A percentile compares a stretch with the other conserved stretches of the same genome.
Evolutionary conservation across 495 filamentous ascomycete genomes (phyloP).

Genomic region (Massariosphaeria phaeospora): DNA sequence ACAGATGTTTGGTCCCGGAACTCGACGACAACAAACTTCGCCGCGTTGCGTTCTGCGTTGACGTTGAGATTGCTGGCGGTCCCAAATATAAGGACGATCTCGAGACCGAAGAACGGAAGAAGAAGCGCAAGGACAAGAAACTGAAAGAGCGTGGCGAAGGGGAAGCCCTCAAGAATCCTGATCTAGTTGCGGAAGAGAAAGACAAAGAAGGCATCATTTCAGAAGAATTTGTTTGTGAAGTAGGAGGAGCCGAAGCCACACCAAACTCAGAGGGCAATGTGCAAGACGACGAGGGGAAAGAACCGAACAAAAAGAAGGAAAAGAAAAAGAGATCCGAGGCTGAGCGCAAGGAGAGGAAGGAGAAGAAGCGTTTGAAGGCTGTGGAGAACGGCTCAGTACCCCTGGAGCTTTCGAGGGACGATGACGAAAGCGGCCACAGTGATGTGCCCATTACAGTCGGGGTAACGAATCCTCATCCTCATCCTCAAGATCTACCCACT

Average conservation of each 20-base stretch:
- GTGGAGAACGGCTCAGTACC: conserved; percentile 78
- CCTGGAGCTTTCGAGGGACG: conserved; percentile 64
- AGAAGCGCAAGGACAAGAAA: conserved; percentile 60
- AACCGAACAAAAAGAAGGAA: conserved; percentile 68
- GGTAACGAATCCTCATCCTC: conserved; percentile 45
- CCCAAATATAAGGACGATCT: conserved; percentile 52
- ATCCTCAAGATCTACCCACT: conserved; percentile 65
- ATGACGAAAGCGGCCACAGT: conserved; percentile 22
- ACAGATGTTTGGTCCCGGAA: conserved; percentile 73
- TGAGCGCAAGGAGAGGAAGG: conserved; percentile 79
- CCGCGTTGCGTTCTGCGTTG: conserved; percentile 89
- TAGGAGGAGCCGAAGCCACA: conserved; percentile 27
- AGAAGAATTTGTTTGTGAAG: conserved; percentile 42
- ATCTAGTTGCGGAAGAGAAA: conserved; percentile 55
- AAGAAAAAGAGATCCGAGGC: conserved; percentile 90
- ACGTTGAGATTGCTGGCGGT: conserved; percentile 88
- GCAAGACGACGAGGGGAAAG: conserved; percentile 42
- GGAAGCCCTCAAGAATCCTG: conserved; percentile 59
- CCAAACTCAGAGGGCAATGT: conserved; percentile 32
- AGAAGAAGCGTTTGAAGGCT: conserved; percentile 70
- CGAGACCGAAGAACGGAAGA: conserved; percentile 40
- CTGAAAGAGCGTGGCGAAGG: conserved; percentile 64
- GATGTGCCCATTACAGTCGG: conserved; percentile 21
- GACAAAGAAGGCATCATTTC: conserved; percentile 47
- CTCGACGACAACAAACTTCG: conserved; percentile 75